Evolutionary conservation across 805 yeast species (phyloP), one percentile per base, ranked within the genome.

Genomic region (Torulaspora indica): DNA sequence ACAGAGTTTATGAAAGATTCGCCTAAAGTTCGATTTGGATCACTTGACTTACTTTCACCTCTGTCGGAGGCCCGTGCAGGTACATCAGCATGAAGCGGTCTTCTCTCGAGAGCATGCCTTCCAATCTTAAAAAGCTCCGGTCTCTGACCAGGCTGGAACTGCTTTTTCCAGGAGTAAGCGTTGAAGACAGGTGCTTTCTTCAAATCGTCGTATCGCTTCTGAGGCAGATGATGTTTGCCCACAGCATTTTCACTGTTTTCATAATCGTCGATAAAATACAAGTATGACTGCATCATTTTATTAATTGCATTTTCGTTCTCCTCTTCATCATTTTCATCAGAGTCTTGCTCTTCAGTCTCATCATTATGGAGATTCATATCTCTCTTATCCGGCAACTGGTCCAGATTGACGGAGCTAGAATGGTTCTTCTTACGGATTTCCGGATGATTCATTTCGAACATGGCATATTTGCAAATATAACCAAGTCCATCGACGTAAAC

Each of bases 401-500:
- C 49, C 14, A 43, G 15, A 23, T 30, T n/a, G 9, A 18, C 32
- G 23, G 47, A 25, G 25, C 34, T 34, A 3, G 34, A 38, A 43
- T 53, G 45, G 46, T 53, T 48, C 18, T 42, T 53, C 10, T 51
- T 45, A 3, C 38, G 14, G 4, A 43, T 50, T 2, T 37, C 43
- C 22, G 49, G 45, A 74, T 67, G 74, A 50, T 70, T 69, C 48
- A 48, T 38, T 53, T 87, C 83, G 66, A 93, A 93, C 81, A 87
- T 86, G 2, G 98, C 98, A 72, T 82, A 88, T 24, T 87, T 82
- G 60, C 98, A 91, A 30, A 93, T 95, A 58, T 90, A 84, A 0
- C 98, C 99, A 32, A 93, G 70, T 0, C 96, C 98, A 67, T 90
- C 97, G 38, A 90, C 87, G 61, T 91, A 93, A 9, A 89, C 81